phyloP scores from a whole-genome alignment of 2,329 filamentous ascomycete species.

The Aureobasidium namibiae region DNA sequence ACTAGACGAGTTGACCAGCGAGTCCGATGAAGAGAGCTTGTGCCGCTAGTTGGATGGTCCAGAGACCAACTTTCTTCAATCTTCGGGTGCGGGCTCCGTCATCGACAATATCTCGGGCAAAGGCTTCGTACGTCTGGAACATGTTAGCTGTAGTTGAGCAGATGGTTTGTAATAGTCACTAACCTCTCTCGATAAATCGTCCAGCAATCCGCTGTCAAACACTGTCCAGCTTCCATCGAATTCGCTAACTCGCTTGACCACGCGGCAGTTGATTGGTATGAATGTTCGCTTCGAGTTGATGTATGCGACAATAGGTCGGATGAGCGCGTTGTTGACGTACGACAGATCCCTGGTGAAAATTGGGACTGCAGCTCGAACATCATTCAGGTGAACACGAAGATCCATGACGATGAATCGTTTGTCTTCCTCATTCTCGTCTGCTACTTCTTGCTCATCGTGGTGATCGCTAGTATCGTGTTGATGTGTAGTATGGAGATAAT shows the following conservation, averaged over 20 bases:
- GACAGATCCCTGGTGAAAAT: conserved; percentile 87
- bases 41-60: conserved; percentile 85
- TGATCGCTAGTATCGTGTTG: conserved; percentile 20
- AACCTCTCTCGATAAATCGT: conserved; percentile 80
- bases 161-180: conserved; percentile 17
- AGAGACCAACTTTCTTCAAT: conserved; percentile 92
- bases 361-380: conserved; percentile 85
- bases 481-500: conserved; percentile 39
- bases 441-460: conserved; percentile 17
- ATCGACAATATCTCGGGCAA: conserved; percentile 83
- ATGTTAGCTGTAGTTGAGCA: conserved; percentile 3
- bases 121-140: conserved; percentile 73
- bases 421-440: conserved; percentile 38
- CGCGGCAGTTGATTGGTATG: conserved; percentile 88
- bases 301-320: conserved; percentile 93
- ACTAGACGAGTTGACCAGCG: conserved; percentile 64
- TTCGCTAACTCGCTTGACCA: conserved; percentile 80
- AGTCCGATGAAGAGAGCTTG: conserved; percentile 94
- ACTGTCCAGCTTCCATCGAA: conserved; percentile 95
- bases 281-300: conserved; percentile 94
- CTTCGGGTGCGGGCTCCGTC: conserved; percentile 77
- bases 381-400: conserved; percentile 87
- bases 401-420: conserved; percentile 87
- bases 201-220: conserved; percentile 88
- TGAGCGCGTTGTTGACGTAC: conserved; percentile 91